These are phyloP conservation scores for Colletotrichum sp. DNA, from an alignment of 2,329 filamentous ascomycete species.

Conservation along the genomic window DNA sequence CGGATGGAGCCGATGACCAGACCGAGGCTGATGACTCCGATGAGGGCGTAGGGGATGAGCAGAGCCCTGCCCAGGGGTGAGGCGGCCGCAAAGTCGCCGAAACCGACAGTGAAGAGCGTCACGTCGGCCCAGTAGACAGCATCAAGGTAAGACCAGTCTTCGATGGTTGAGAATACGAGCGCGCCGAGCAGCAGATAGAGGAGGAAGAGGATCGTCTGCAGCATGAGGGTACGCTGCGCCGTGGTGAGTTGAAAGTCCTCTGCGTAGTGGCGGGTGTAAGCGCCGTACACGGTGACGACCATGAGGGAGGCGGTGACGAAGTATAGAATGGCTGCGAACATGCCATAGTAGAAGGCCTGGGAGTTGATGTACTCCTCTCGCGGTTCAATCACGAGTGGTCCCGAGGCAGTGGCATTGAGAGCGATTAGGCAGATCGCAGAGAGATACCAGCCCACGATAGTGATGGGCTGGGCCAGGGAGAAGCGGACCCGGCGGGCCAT, in stretches of 20 bases:
- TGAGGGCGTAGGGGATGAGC: constrained; percentile 81
- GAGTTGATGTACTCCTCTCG: constrained; percentile 67
- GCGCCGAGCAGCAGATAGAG: constrained; percentile 82
- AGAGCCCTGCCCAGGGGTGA: constrained; percentile 69
- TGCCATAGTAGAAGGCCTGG: constrained; percentile 86
- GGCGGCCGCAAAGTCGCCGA: constrained; percentile 57
- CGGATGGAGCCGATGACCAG: constrained; percentile 83
- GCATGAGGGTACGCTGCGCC: constrained; percentile 84
- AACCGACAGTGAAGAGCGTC: constrained; percentile 69
- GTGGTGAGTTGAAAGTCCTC: constrained; percentile 81
- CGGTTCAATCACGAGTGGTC: constrained; percentile 52
- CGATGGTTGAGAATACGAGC: constrained; percentile 73
- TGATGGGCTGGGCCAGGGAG: constrained; percentile 80
- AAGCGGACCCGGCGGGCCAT: constrained; percentile 84
- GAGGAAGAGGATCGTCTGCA: constrained; percentile 88
- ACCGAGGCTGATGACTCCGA: constrained; percentile 85
- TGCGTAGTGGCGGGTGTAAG: constrained; percentile 71
- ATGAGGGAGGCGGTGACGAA: constrained; percentile 79
- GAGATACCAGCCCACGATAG: constrained; percentile 79
- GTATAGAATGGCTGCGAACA: constrained; percentile 82
- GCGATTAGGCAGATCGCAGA: constrained; percentile 70
- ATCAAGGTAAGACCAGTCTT: constrained; percentile 80
- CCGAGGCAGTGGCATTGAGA: constrained; percentile 69
- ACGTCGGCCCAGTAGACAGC: constrained; percentile 82
- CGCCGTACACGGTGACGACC: constrained; percentile 80